Evolutionary conservation across 306 rosid species (phyloP).

Genomic region (Cucurbita ficifolia): DNA sequence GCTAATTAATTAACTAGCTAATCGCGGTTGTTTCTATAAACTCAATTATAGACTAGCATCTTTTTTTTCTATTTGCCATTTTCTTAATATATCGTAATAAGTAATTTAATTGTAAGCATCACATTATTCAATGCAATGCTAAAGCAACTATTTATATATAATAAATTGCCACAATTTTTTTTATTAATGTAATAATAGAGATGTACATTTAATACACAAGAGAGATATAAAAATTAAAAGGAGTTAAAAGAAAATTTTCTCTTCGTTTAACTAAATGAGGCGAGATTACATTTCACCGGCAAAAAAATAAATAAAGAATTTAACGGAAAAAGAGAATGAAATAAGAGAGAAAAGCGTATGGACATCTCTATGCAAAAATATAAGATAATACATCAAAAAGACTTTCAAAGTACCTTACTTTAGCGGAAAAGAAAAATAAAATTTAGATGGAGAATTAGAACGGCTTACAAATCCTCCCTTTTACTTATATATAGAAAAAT

Average conservation of each 20-base stretch:
- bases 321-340: too few species aligned
- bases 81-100: not conserved
- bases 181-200: not conserved
- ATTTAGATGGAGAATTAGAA: not conserved
- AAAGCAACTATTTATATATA: not conserved
- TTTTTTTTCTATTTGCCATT: not conserved
- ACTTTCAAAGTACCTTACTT: not conserved
- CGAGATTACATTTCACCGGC: too few species aligned
- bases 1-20: not conserved
- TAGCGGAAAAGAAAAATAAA: not conserved
- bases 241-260: too few species aligned
- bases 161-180: not conserved
- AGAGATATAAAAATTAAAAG: not conserved
- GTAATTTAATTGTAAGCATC: not conserved
- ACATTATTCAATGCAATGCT: not conserved
- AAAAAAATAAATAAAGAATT: too few species aligned
- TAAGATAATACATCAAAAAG: not conserved
- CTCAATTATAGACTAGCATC: not conserved
- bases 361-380: too few species aligned
- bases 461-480: not conserved
- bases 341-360: too few species aligned
- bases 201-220: too few species aligned
- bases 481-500: too few species aligned
- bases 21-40: not conserved
- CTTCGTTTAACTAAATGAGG: too few species aligned